These are phyloP conservation scores for Pinguiococcus pyrenoidosus DNA, from an alignment of 108 stramenopile genomes.

Conservation along the genomic window DNA sequence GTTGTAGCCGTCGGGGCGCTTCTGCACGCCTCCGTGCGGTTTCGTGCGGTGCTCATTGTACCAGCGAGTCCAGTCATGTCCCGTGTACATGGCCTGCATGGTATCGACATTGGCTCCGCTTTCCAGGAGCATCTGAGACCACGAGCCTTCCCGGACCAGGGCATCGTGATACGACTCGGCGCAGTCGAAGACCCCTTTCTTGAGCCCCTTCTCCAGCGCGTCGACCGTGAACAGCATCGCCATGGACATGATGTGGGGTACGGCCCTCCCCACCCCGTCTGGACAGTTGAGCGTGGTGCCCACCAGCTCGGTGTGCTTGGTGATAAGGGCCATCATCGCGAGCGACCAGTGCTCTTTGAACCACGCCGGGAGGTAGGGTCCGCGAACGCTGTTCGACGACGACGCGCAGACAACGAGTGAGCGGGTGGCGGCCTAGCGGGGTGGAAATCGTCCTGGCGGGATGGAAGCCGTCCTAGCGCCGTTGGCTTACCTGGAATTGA, in stretches of 20 bases:
- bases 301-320: not conserved
- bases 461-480: no score
- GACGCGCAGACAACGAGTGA: no score
- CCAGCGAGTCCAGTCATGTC: no score
- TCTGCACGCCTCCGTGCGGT: no score
- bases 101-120: not conserved
- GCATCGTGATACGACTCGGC: not conserved
- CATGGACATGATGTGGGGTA: constrained; percentile 4
- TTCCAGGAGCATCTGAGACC: not conserved
- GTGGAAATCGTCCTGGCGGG: no score
- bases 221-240: not conserved
- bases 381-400: no score
- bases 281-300: constrained; percentile 1
- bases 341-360: no score
- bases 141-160: not conserved
- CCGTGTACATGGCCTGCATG: not conserved
- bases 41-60: no score
- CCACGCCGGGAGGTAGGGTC: constrained; percentile 1
- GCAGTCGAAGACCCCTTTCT: not conserved
- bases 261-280: not conserved
- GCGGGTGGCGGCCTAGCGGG: no score
- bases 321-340: no score
- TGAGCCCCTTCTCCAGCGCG: not conserved
- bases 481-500: no score
- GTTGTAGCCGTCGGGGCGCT: no score